A percentile compares a stretch with the other conserved stretches of the same genome.
Evolutionary conservation across 2,329 filamentous ascomycete species (phyloP).

Genomic region (Penicillium capsulatum): DNA sequence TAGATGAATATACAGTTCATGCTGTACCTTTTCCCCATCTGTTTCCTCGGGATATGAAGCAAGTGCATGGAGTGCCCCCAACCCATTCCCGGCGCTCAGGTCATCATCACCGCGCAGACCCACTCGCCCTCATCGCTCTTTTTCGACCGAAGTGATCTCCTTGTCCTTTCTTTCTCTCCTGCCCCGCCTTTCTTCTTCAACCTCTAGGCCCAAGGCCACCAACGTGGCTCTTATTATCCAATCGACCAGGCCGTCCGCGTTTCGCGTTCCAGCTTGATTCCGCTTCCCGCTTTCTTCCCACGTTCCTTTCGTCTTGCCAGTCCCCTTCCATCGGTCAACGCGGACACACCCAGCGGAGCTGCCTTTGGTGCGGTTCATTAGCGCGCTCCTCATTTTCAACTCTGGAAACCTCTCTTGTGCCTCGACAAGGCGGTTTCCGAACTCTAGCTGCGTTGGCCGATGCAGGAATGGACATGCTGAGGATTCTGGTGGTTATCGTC

Average conservation of each 20-base stretch:
- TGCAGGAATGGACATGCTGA: constrained; percentile 39
- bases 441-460: constrained; percentile 23
- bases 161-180: constrained; percentile 18
- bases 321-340: constrained; percentile 7
- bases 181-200: constrained; percentile 11
- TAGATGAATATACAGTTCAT: no score
- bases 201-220: constrained; percentile 15
- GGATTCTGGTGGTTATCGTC: constrained; percentile 26
- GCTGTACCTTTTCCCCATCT: no score
- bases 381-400: no score
- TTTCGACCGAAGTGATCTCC: constrained; percentile 21
- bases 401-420: not conserved
- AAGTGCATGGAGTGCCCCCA: no score
- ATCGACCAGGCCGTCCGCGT: not conserved
- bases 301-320: constrained; percentile 9
- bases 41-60: no score
- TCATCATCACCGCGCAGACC: constrained; percentile 31
- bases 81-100: no score
- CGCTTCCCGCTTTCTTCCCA: constrained; percentile 10
- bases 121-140: constrained; percentile 29
- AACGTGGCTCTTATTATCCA: constrained; percentile 12
- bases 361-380: constrained; percentile 1
- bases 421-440: constrained; percentile 16
- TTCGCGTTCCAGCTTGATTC: not conserved
- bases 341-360: constrained; percentile 1